These are phyloP conservation scores for Fusarium sulawesiense DNA, from an alignment of 2,329 filamentous ascomycete species.

Conservation along the genomic window DNA sequence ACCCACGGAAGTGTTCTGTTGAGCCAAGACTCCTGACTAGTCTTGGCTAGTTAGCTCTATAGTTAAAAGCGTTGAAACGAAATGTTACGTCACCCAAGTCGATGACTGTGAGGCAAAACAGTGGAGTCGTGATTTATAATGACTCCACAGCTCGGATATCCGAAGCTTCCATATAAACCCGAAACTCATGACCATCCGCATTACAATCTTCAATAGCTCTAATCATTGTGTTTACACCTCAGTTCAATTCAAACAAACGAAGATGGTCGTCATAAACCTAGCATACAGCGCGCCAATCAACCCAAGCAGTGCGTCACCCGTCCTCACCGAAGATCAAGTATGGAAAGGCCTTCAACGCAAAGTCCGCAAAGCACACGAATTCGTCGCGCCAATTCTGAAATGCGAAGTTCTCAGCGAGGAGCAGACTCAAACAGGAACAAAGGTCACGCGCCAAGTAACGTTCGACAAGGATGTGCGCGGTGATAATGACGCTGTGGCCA, in stretches of 20 bases:
- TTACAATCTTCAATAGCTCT: too few relatives aligned
- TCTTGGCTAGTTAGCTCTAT: neutral
- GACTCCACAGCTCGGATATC: neutral
- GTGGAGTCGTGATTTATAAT: constrained; percentile 12
- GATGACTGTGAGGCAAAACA: neutral
- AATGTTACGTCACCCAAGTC: neutral
- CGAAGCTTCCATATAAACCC: neutral
- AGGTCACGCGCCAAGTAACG: constrained; percentile 46
- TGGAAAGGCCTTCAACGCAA: constrained; percentile 54
- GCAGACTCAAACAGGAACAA: constrained; percentile 14
- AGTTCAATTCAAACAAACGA: too few relatives aligned
- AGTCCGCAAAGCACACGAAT: constrained; percentile 51
- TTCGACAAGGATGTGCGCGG: constrained; percentile 36
- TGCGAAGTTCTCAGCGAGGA: constrained; percentile 50
- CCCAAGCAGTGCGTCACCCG: constrained; percentile 45
- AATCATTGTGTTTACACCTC: too few relatives aligned
- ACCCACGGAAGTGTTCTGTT: neutral
- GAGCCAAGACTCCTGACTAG: neutral
- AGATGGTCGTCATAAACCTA: constrained; percentile 51
- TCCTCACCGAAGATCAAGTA: constrained; percentile 48
- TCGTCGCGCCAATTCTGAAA: constrained; percentile 51
- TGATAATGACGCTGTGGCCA: constrained; percentile 29
- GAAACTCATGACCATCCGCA: neutral
- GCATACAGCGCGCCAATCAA: constrained; percentile 54
- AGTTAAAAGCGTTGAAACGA: neutral